phyloP scores from a whole-genome alignment of 441 rosid species.

The Populus hybrid region DNA sequence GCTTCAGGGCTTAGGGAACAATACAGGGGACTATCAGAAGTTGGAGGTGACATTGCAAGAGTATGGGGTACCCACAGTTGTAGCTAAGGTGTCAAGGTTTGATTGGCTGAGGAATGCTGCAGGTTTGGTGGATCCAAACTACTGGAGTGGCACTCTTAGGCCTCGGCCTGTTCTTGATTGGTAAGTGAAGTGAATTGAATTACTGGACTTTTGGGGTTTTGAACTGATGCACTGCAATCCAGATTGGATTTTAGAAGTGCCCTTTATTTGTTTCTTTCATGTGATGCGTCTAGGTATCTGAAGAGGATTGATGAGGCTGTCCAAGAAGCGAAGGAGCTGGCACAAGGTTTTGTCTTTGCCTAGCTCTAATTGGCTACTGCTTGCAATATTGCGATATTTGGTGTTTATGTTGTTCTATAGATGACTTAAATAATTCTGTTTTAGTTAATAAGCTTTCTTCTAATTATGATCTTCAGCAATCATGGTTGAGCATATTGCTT shows the following conservation, averaged over 20 bases:
- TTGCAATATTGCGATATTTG: neutral
- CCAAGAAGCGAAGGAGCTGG: slow-evolving; percentile 58
- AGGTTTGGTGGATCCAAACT: slow-evolving; percentile 75
- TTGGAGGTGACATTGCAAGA: slow-evolving; percentile 49
- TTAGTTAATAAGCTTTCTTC: neutral
- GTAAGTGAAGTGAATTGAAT: slow-evolving; percentile 24
- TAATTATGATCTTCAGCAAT: neutral
- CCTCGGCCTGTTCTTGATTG: slow-evolving; percentile 97
- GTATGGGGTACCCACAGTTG: slow-evolving; percentile 63
- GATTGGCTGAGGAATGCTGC: slow-evolving; percentile 98
- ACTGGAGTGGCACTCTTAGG: slow-evolving; percentile 86
- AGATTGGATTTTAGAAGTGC: neutral
- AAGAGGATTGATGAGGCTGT: slow-evolving; percentile 75
- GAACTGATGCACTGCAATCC: neutral
- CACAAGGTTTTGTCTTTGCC: slow-evolving; percentile 43
- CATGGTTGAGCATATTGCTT: neutral
- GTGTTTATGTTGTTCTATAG: neutral
- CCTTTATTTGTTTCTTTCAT: neutral
- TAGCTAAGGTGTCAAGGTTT: slow-evolving; percentile 69
- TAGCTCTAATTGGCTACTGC: neutral
- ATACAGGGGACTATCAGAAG: slow-evolving; percentile 71
- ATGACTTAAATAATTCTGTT: neutral
- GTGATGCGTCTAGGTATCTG: slow-evolving; percentile 51
- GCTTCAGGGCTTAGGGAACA: slow-evolving; percentile 84
- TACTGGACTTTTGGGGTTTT: neutral